Evolutionary conservation across 345 rosid species (phyloP).

Genomic region (Salix caprea): DNA sequence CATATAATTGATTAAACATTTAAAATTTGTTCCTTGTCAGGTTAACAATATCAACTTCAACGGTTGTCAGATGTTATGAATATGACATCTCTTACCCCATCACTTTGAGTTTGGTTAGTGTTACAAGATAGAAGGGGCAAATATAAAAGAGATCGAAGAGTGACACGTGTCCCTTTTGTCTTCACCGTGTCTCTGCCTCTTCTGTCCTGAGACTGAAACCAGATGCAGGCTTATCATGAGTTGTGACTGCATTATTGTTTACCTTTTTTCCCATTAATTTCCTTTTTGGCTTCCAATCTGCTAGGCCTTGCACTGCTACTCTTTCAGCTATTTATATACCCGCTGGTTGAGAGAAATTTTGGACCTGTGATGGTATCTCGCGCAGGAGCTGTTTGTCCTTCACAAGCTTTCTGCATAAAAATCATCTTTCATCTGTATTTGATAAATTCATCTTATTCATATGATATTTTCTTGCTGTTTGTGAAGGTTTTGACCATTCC

Average conservation of each 20-base stretch:
- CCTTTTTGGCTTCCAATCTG: background rate
- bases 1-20: background rate
- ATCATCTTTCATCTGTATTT: background rate
- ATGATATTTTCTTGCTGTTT: background rate
- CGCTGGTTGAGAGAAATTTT: conserved; percentile 34
- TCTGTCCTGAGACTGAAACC: too few relatives aligned
- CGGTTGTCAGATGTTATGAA: background rate
- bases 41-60: background rate
- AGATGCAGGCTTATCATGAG: background rate
- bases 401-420: background rate
- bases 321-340: conserved; percentile 47
- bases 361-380: conserved; percentile 45
- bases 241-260: background rate
- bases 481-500: conserved; percentile 37
- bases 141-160: too few relatives aligned
- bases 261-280: background rate
- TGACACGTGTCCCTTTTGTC: too few relatives aligned
- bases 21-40: background rate
- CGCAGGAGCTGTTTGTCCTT: conserved; percentile 39
- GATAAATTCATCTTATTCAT: background rate
- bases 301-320: conserved; percentile 45
- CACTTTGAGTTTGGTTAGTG: background rate
- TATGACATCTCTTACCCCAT: background rate
- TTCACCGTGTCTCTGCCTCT: too few relatives aligned
- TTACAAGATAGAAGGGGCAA: background rate